These are phyloP conservation scores for Sicyos baderoa DNA, from an alignment of 306 rosid species.

Conservation along the genomic window DNA sequence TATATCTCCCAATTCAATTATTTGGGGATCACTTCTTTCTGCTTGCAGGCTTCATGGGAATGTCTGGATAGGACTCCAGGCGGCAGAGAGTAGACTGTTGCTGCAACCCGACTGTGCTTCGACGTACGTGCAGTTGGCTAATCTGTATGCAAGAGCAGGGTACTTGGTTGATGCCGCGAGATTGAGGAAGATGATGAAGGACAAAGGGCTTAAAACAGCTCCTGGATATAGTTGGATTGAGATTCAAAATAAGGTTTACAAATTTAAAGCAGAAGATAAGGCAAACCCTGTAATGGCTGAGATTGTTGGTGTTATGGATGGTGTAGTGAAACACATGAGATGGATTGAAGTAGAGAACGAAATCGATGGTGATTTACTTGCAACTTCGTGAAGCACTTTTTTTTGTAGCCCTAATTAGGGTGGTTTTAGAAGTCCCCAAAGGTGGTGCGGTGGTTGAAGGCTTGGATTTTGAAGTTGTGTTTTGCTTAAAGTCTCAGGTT, in stretches of 20 bases:
- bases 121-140: slow-evolving; percentile 55
- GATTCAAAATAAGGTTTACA: slow-evolving; percentile 41
- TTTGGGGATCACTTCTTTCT: slow-evolving; percentile 80
- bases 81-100: slow-evolving; percentile 58
- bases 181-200: slow-evolving; percentile 62
- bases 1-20: slow-evolving; percentile 55
- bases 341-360: slow-evolving; percentile 26
- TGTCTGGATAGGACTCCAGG: slow-evolving; percentile 60
- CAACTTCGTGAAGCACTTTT: neutral
- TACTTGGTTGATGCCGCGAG: slow-evolving; percentile 47
- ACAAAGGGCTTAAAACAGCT: slow-evolving; percentile 50
- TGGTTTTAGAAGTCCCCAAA: neutral
- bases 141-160: slow-evolving; percentile 65
- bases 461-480: too few relatives aligned
- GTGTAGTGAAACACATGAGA: slow-evolving; percentile 57
- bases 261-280: slow-evolving; percentile 59
- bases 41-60: slow-evolving; percentile 63
- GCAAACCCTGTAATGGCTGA: slow-evolving; percentile 42
- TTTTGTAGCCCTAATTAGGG: neutral
- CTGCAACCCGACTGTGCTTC: slow-evolving; percentile 62
- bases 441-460: too few relatives aligned
- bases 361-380: neutral
- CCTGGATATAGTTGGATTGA: slow-evolving; percentile 81
- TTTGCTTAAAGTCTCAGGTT: too few relatives aligned
- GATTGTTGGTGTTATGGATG: slow-evolving; percentile 33